These are phyloP conservation scores for Aspergillus melleus DNA, from an alignment of 2,329 filamentous ascomycete species.

Conservation along the genomic window DNA sequence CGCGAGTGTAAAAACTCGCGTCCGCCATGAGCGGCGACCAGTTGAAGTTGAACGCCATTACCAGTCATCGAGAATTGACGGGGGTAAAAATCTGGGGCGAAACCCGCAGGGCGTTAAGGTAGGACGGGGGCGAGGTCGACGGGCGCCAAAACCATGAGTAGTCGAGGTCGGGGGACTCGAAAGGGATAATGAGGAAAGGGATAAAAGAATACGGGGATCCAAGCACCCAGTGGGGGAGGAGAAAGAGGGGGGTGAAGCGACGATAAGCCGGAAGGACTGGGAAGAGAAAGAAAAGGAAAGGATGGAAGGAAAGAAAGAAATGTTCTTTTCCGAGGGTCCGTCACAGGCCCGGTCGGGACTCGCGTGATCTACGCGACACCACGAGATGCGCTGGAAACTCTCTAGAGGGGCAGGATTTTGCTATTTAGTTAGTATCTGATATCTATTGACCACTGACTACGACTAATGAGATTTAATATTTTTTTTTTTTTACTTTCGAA, in stretches of 20 bases:
- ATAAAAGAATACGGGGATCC: constrained; percentile 7
- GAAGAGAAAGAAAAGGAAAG: constrained; percentile 16
- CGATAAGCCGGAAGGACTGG: constrained; percentile 18
- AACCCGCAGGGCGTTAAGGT: constrained; percentile 1
- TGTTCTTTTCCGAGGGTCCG: constrained; percentile 16
- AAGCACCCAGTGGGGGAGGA: constrained; percentile 13
- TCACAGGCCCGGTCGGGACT: constrained; percentile 10
- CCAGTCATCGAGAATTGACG: constrained; percentile 29
- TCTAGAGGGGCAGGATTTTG: too few species aligned
- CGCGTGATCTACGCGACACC: constrained; percentile 23
- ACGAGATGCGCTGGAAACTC: not conserved
- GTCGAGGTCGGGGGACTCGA: not conserved
- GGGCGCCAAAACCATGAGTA: not conserved
- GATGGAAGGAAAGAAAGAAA: constrained; percentile 14
- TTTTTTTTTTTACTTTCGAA: not conserved
- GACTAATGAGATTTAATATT: not conserved
- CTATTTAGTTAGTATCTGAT: too few species aligned
- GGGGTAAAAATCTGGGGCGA: constrained; percentile 6
- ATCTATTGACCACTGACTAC: too few species aligned
- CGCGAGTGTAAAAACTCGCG: constrained; percentile 83
- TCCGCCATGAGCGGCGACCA: constrained; percentile 98
- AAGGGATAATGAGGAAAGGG: constrained; percentile 3
- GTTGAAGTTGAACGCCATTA: constrained; percentile 99
- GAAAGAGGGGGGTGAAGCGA: constrained; percentile 22
- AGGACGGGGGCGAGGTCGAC: not conserved